Base-by-base conservation (phyloP, 768 basidiomycete genomes). In the Asterophora lycoperdoides region DNA sequence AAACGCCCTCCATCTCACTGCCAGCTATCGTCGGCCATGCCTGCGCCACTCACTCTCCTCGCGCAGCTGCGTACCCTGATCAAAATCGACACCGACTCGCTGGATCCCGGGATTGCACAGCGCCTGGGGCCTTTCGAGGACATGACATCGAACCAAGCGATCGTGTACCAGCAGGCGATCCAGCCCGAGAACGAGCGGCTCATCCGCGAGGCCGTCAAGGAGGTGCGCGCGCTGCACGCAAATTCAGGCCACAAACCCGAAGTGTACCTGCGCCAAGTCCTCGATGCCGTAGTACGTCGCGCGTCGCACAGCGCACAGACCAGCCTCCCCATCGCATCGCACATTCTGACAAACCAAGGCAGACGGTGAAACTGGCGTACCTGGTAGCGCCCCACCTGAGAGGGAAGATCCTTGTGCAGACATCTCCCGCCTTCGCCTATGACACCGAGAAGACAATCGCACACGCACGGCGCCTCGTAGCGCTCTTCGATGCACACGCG, bases 61-160 rank as follows among this genome's bases (percentile, higher is more conserved):
- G 47, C 66, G 4, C 64, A 71, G 48, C 56, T 76, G 23, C 67
- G 69, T 41, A 41, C 60, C 5, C 46, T 64, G 8, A 46, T 74
- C 15, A 57, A 62, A 36, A 59, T 79, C 56, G 73, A 77, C 63
- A 66, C 77, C 51, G 75, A 77, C 58, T 74, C 74, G 15, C 77
- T 78, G 75, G 73, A 75, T 52, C 68, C 69, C 17, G 62, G 51
- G 23, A 68, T 69, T 29, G 69, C 75, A 1, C 55, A 57, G 20
- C 59, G 65, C 6, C 65, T 74, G 53, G 58, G 54, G 17, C 51
- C 49, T 35, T 74, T 75, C 63, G 60, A 56, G 44, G 70, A 76
- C 56, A 77, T 76, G 74, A 77, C 74, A 26, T 77, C 75, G 9
- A 78, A 77, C 47, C 75, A 77, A 56, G 74, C 70, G 14, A 70